Evolutionary conservation across 2,329 filamentous ascomycete species (phyloP), one percentile per base, ranked within the genome.

Genomic region (Colletotrichum siamense): DNA sequence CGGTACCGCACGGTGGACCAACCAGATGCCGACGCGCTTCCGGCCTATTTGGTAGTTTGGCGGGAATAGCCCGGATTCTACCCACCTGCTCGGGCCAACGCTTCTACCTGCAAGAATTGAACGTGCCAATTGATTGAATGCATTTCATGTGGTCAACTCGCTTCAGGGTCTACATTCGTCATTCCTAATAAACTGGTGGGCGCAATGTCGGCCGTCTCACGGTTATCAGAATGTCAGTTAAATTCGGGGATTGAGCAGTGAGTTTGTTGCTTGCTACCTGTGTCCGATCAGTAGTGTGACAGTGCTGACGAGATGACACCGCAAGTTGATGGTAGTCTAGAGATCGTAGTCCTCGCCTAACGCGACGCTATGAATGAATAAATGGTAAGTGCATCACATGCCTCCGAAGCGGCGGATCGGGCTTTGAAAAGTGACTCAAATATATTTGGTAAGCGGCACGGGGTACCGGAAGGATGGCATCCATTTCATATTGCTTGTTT

Each of bases 1-100:
- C 73, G 73, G 73, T 73, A 65, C 69, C 70, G 73, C 57, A 26
- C 64, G 73, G 63, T 63, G 44, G 57, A 66, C 69, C 44, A 73
- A 69, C 64, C 70, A 76, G 26, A 22, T 63, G 73, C 73, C 71
- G 71, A 74, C 30, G 18, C 15, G 32, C 28, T 59, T n/a, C 71
- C 49, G 22, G 32, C 18, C 30, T n/a, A 26, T 26, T 39, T 71
- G n/a, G 18, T n/a, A 62, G 18, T 18, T 65, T 6, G 8, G 9
- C 63, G 73, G 73, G 65, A 73, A 73, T 76, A 62, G n/a, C 16
- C 55, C 73, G 70, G 70, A 32, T 24, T 36, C 26, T 18, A 49
- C 26, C 8, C n/a, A 1, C 0, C 3, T 18, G 34, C 22, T 30
- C 24, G 22, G 32, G 24, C n/a, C 36, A 26, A 13, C n/a, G 5